Conservation (phyloP, 257 asterid genomes). For the Solanum chmielewskii region DNA sequence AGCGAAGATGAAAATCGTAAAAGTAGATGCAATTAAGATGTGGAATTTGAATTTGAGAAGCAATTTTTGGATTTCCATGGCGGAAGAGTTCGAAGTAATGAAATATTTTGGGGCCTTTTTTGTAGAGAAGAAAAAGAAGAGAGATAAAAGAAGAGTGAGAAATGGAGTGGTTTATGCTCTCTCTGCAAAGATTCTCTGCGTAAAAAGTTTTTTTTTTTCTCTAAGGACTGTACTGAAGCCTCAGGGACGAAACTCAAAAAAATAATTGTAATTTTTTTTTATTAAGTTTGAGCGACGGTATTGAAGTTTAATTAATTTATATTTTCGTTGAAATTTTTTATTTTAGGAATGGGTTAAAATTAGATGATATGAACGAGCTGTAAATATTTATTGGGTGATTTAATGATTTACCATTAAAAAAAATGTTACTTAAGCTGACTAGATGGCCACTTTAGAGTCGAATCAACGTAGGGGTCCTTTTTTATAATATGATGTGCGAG, state of each 20-base stretch:
- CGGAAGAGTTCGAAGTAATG: background rate
- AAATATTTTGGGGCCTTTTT: background rate
- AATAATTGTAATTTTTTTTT: background rate
- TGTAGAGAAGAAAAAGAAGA: background rate
- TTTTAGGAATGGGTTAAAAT: too few species aligned
- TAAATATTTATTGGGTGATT: background rate
- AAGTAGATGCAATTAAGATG: constrained; percentile 15
- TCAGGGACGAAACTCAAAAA: background rate
- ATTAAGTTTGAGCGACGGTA: too few species aligned
- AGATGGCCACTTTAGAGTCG: background rate
- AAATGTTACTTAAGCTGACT: background rate
- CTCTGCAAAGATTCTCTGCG: constrained; percentile 43
- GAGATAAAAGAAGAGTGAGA: background rate
- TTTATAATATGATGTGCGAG: background rate
- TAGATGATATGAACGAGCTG: too few species aligned
- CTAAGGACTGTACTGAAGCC: background rate
- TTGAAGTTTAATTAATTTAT: too few species aligned
- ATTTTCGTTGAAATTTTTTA: too few species aligned
- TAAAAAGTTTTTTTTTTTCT: background rate
- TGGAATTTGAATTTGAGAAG: constrained; percentile 45
- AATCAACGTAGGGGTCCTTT: background rate
- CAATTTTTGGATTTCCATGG: constrained; percentile 50
- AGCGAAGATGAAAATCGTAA: background rate
- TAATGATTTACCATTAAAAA: too few species aligned
- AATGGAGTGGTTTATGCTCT: constrained; percentile 3